Evolutionary conservation across 768 basidiomycete species (phyloP), one percentile per base, ranked within the genome.

Genomic region (Lactifluus rugatus): DNA sequence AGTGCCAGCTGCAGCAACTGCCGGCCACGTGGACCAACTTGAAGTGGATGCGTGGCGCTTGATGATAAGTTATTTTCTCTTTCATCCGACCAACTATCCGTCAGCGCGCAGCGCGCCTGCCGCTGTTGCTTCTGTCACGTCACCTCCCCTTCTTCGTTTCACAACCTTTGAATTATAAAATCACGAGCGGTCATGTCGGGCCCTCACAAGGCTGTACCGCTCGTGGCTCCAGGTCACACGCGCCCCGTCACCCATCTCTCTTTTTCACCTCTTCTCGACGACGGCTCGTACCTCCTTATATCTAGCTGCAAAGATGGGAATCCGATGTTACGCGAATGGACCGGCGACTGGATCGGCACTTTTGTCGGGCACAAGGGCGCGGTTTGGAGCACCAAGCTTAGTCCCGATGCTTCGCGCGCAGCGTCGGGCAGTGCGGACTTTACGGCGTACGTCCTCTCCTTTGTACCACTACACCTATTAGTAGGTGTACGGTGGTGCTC

Each of bases 241-340:
- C 80, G 88, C 68, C 88, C 88, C 59, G 90, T 98, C 66, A 92
- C 90, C 32, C 91, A 96, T 70, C 84, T 98, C 62, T 91, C 92
- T 55, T 97, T 96, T 75, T 94, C 93, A 23, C 75, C 83, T 14
- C 79, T 89, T 63, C 82, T 91, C 68, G 80, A 91, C 23, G 94
- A 97, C 72, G 81, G 82, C 62, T 82, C 84, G 45, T 98, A 86
- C 72, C 76, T 97, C 62, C 80, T 99, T 62, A 87, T 97, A 67
- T 97, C 94, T 57, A 89, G 89, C 66, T 98, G 96, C 78, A 99
- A 98, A 74, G 96, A 98, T 78, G 96, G 96, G 34, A 97, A 93
- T 66, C 94, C 93, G 46, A 94, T 95, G 91, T 75, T 96, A 64
- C 83, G 93, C 68, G 88, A 93, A 68, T 95, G 94, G 94, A 89